Base-by-base conservation (phyloP, 2,329 filamentous ascomycete species). In the Hypoxylon sp. region DNA sequence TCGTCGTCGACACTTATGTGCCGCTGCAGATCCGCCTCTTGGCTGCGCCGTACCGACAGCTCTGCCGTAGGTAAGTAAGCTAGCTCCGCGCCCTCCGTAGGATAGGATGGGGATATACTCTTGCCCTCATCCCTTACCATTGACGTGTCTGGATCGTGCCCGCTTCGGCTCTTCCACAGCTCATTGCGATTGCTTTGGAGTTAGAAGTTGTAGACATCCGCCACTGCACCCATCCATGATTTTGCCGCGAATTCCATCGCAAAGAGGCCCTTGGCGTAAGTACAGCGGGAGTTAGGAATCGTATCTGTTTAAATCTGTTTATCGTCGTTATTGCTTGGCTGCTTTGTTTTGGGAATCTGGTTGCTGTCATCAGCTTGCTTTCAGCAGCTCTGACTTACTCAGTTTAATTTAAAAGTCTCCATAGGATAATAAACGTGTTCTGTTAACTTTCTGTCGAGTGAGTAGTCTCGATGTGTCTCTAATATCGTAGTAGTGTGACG, bases 31-130 rank as follows among this genome's bases (percentile, higher is more conserved):
- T 67, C 7, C 26, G 48, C 3, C 36, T 59, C 0, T 2, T 58
- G 3, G 56, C 61, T 1, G 14, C 46, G 12, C 61, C 65, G 4
- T 67, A 67, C 38, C 55, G 60, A 22, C 56, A 58, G 30, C 16
- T 67, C 42, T 64, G 52, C 44, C 22, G 40, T 14, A 40, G 28
- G 26, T 33, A 20, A 44, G 18, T 51, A 8, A 8, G 40, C 26
- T n/a, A 4, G 9, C 12, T 12, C n/a, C 4, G 20, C n/a, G 22
- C 42, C 14, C 1, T 14, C 22, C 24, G 22, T 18, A 14, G 36
- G 36, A 40, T 40, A 8, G 8, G n/a, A n/a, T n/a, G n/a, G 36
- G 16, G 16, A 36, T 36, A n/a, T 1, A 9, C n/a, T 14, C 16
- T 40, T 18, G 0, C 7, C 8, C 6, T 11, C 36, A 9, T 11